Evolutionary conservation across 2,329 filamentous ascomycete genomes (phyloP).

Genomic region (Arthrobotrys sinensis): DNA sequence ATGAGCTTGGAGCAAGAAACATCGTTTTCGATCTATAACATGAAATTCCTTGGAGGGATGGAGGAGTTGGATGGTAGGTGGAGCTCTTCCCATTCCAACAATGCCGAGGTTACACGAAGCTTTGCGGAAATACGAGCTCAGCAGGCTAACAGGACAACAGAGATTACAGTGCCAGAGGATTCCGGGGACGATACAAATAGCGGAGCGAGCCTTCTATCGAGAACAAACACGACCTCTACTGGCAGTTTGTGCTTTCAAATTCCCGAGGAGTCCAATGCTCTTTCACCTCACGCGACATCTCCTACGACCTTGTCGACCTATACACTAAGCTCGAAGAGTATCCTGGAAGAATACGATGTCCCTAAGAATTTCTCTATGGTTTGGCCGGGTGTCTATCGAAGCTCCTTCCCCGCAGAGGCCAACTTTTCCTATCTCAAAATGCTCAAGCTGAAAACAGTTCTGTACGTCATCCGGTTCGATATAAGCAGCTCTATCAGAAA

Average conservation of each 20-base stretch:
- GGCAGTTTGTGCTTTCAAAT: constrained; percentile 55
- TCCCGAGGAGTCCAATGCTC: constrained; percentile 31
- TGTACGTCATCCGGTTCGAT: constrained; percentile 72
- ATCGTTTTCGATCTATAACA: constrained; percentile 41
- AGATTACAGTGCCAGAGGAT: constrained; percentile 39
- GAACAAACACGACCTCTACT: constrained; percentile 53
- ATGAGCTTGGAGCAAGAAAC: constrained; percentile 47
- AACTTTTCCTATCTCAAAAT: constrained; percentile 80
- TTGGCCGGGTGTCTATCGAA: constrained; percentile 82
- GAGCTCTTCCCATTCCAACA: not conserved
- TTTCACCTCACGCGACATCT: constrained; percentile 12
- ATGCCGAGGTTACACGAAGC: constrained; percentile 28
- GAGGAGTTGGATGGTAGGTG: constrained; percentile 54
- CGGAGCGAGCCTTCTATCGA: constrained; percentile 51
- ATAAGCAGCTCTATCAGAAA: not conserved
- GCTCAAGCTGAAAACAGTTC: constrained; percentile 82
- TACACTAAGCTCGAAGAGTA: constrained; percentile 31
- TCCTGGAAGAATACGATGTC: constrained; percentile 61
- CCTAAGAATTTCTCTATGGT: constrained; percentile 81
- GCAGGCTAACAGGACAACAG: constrained; percentile 30
- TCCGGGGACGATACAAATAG: constrained; percentile 52
- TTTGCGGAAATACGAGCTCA: not conserved
- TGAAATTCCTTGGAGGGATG: constrained; percentile 51
- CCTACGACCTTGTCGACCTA: constrained; percentile 44
- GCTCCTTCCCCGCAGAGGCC: constrained; percentile 80